These are phyloP conservation scores for Creolimax fragrantissima DNA, from an alignment of 78 protist species.

Conservation along the genomic window DNA sequence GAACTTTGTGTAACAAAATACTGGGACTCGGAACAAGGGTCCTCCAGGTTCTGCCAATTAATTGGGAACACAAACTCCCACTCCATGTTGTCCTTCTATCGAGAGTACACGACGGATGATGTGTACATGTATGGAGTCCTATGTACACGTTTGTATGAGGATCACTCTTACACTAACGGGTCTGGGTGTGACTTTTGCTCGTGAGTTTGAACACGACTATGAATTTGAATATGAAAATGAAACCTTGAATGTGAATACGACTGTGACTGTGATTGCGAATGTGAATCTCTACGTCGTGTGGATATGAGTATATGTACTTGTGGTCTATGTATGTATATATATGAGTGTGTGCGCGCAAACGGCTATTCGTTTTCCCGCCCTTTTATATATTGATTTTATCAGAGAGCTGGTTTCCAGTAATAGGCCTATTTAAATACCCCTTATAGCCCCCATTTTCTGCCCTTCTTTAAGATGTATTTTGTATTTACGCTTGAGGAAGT, in stretches of 20 bases:
- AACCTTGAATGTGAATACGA: neutral
- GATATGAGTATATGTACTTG: neutral
- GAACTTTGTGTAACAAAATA: neutral
- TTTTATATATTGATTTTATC: too few relatives aligned
- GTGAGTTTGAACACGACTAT: neutral
- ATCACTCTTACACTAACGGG: neutral
- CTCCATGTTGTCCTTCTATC: neutral
- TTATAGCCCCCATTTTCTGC: too few relatives aligned
- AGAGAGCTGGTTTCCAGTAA: too few relatives aligned
- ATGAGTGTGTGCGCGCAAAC: too few relatives aligned
- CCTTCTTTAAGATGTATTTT: too few relatives aligned
- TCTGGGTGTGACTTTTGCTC: neutral
- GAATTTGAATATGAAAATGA: neutral
- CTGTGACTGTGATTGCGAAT: neutral
- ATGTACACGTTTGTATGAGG: too few relatives aligned
- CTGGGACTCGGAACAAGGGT: neutral
- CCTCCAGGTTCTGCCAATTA: neutral
- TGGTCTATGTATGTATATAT: too few relatives aligned
- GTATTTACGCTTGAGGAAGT: too few relatives aligned
- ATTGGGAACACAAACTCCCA: neutral
- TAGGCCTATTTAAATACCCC: too few relatives aligned
- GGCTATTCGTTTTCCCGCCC: too few relatives aligned
- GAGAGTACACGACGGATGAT: neutral
- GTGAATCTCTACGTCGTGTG: neutral
- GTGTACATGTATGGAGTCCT: too few relatives aligned